These are phyloP conservation scores for Boletus barrowsii DNA, from an alignment of 768 basidiomycete species.

Conservation along the genomic window DNA sequence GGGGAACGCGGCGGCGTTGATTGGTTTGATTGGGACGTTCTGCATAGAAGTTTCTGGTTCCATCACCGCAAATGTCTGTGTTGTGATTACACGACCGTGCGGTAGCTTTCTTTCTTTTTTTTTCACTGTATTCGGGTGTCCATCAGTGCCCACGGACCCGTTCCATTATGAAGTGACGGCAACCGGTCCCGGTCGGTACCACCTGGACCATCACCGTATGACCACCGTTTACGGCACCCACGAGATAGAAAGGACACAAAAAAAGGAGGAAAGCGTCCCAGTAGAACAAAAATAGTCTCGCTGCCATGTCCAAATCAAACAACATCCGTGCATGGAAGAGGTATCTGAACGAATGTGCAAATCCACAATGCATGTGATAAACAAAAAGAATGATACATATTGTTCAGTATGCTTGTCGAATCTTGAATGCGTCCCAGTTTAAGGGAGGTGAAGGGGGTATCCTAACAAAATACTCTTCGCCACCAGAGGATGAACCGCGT, in stretches of 20 bases:
- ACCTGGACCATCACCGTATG: neutral
- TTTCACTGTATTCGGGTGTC: neutral
- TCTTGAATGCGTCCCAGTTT: slow-evolving; percentile 2
- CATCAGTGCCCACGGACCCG: slow-evolving; percentile 1
- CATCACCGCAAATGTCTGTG: neutral
- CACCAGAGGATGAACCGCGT: slow-evolving; percentile 76
- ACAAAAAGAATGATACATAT: slow-evolving; percentile 32
- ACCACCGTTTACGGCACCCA: neutral
- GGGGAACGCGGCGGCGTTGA: neutral
- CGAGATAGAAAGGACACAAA: neutral
- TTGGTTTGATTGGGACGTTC: too few species aligned
- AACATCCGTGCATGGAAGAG: slow-evolving; percentile 17
- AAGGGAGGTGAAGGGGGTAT: slow-evolving; percentile 14
- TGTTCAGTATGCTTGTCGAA: slow-evolving; percentile 28
- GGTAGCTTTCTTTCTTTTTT: neutral
- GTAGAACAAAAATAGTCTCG: slow-evolving; percentile 3
- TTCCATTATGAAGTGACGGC: slow-evolving; percentile 7
- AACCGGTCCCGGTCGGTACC: slow-evolving; percentile 13
- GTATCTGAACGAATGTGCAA: slow-evolving; percentile 25
- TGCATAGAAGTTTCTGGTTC: too few species aligned
- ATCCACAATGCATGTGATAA: slow-evolving; percentile 21
- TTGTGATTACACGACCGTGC: neutral
- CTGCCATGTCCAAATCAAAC: slow-evolving; percentile 25
- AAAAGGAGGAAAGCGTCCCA: neutral
- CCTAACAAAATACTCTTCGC: slow-evolving; percentile 71